Conservation (phyloP, 75 land plant genomes). For the Sequoiadendron giganteum region DNA sequence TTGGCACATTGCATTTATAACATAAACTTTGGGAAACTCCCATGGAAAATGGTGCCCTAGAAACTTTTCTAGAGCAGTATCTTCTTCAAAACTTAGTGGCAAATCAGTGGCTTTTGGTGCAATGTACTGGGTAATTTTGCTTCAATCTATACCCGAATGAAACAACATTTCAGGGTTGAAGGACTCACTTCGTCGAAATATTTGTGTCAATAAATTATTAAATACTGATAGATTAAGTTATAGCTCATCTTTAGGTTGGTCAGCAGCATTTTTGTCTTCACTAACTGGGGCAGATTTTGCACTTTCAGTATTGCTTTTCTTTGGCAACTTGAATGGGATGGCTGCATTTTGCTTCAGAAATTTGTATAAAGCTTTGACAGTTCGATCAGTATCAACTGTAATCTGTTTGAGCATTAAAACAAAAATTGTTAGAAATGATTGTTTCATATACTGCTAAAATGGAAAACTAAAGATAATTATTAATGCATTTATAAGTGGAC, state of each 20-base stretch:
- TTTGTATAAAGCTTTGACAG: conserved; percentile 83
- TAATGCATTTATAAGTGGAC: conserved; percentile 2
- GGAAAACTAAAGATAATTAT: background rate
- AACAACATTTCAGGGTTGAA: background rate
- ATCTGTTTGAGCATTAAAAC: conserved; percentile 39
- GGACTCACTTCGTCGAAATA: background rate
- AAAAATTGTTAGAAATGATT: background rate
- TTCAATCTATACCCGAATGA: background rate
- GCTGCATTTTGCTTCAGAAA: conserved; percentile 87
- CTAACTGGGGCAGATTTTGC: background rate
- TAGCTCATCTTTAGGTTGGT: conserved; percentile 10
- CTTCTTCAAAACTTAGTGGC: background rate
- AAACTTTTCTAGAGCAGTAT: background rate
- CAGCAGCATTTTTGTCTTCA: background rate
- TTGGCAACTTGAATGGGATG: conserved; percentile 88
- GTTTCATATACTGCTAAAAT: background rate
- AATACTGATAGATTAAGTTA: background rate
- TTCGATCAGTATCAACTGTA: conserved; percentile 71
- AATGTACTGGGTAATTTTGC: background rate
- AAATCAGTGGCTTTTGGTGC: background rate
- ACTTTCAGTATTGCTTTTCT: conserved; percentile 15
- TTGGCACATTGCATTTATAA: background rate
- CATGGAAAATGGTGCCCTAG: background rate
- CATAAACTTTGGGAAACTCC: conserved; percentile 5
- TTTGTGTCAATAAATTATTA: background rate